phyloP scores from a whole-genome alignment of 768 basidiomycete species.

The Boletus barrowsii region DNA sequence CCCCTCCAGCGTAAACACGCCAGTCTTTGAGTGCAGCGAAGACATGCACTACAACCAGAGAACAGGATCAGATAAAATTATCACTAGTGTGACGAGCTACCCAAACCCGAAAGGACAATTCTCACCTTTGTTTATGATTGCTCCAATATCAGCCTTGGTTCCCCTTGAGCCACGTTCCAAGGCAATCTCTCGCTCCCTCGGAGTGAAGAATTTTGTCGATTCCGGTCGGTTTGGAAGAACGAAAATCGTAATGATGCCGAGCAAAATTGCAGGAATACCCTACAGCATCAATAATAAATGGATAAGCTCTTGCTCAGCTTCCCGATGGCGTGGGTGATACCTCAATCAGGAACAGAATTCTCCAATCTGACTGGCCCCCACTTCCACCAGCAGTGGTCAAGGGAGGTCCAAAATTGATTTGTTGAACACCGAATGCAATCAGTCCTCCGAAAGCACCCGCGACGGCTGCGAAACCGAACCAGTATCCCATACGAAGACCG shows the following conservation, averaged over 20 bases:
- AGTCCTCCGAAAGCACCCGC: conserved; percentile 86
- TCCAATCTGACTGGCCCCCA: conserved; percentile 34
- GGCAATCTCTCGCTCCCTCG: conserved; percentile 55
- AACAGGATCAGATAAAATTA: neutral
- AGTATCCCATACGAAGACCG: conserved; percentile 74
- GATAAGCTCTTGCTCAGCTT: neutral
- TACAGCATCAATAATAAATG: conserved; percentile 17
- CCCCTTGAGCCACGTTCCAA: conserved; percentile 65
- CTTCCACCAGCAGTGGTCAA: conserved; percentile 22
- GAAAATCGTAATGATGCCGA: conserved; percentile 55
- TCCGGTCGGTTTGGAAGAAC: conserved; percentile 72
- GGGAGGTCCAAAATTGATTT: conserved; percentile 45
- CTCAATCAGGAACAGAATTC: conserved; percentile 67
- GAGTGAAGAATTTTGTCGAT: conserved; percentile 54
- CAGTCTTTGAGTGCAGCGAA: conserved; percentile 65
- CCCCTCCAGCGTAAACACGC: conserved; percentile 64
- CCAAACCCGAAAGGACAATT: neutral
- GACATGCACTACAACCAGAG: conserved; percentile 50
- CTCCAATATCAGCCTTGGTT: conserved; percentile 62
- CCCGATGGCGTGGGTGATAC: conserved; percentile 27
- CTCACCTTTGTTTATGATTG: conserved; percentile 59
- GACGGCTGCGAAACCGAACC: conserved; percentile 83
- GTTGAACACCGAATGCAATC: conserved; percentile 76
- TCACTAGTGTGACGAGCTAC: neutral
- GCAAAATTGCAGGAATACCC: conserved; percentile 65